Base-by-base conservation (phyloP, 495 filamentous ascomycete species). In the Daldinia concentrica region DNA sequence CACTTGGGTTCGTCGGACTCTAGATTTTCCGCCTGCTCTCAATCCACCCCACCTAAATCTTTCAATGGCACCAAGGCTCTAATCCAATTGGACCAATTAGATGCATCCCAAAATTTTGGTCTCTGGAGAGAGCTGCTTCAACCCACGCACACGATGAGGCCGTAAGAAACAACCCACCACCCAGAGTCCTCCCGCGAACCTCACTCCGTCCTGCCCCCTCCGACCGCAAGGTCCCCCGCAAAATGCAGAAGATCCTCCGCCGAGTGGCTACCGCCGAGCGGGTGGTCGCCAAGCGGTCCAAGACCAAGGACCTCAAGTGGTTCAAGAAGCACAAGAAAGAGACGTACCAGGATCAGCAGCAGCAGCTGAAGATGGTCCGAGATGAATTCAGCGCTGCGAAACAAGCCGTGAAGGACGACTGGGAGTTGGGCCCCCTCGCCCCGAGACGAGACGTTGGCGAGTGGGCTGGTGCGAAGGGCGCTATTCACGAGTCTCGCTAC, bases 211-310 rank as follows among this genome's bases (percentile, higher is more conserved):
- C 30, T 15, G 36, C 32, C 14, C 27, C 39, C 39, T 22, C 43
- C 24, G 4, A 61, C 14, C 29, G 52, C 29, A 30, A 30, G 29
- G 29, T 30, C 15, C 15, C 15, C n/a, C 14, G 3, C 2, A 74
- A 58, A 43, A 94, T 94, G 91, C 90, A 93, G 80, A 92, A 90
- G 79, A 84, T 93, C 72, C 85, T 93, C 71, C 86, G 86, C 74
- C 87, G 90, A 70, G 89, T 90, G 66, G 82, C 85, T 52, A 82
- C 89, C 70, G 91, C 91, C 69, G 83, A 90, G 77, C 87, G 87
- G 74, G 88, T 90, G 79, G 86, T 82, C 45, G 82, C 83, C 58
- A 81, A 86, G 76, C 79, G 84, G 64, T 17, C 71, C 51, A 84
- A 85, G 79, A 58, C 61, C 65, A 78, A 74, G 64, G 75, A 68